phyloP scores from a whole-genome alignment of 2,329 filamentous ascomycete species.

The Aspergillus piperis region DNA sequence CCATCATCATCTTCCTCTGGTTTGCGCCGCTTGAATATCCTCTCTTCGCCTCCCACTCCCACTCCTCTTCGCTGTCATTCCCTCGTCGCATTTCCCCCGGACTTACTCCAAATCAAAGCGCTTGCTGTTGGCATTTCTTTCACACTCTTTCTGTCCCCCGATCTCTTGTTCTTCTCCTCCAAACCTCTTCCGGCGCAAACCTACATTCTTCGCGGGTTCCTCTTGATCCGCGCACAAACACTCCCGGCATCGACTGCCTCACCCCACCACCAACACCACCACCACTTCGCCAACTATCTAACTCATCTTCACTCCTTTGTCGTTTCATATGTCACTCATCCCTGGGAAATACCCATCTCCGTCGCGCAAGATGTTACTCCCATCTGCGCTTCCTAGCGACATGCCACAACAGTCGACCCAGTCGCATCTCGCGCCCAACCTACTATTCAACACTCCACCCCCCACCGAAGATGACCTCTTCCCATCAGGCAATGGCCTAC shows the following conservation, averaged over 20 bases:
- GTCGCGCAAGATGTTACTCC: constrained; percentile 44
- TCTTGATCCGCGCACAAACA: constrained; percentile 18
- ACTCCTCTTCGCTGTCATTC: constrained; percentile 39
- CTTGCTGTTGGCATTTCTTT: constrained; percentile 15
- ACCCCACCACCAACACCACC: constrained; percentile 1
- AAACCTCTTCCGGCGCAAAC: constrained; percentile 38
- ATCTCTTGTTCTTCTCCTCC: constrained; percentile 22
- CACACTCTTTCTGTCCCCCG: constrained; percentile 20
- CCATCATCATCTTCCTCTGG: constrained; percentile 49
- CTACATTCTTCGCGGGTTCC: constrained; percentile 24
- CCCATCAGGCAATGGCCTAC: constrained; percentile 38
- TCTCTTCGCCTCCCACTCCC: not conserved
- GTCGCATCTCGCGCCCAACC: constrained; percentile 38
- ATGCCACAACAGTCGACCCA: constrained; percentile 34
- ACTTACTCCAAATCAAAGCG: constrained; percentile 27
- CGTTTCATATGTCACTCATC: not conserved
- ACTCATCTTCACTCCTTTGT: constrained; percentile 12
- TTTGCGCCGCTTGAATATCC: too few relatives aligned
- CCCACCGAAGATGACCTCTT: constrained; percentile 37
- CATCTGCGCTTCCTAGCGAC: constrained; percentile 50
- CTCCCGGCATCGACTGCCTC: constrained; percentile 6
- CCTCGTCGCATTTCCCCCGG: constrained; percentile 35
- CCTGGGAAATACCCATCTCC: not conserved
- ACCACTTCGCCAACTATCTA: constrained; percentile 4
- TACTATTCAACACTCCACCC: constrained; percentile 42